Base-by-base conservation (phyloP, 495 filamentous ascomycete genomes). In the Gamarada debralockiae region DNA sequence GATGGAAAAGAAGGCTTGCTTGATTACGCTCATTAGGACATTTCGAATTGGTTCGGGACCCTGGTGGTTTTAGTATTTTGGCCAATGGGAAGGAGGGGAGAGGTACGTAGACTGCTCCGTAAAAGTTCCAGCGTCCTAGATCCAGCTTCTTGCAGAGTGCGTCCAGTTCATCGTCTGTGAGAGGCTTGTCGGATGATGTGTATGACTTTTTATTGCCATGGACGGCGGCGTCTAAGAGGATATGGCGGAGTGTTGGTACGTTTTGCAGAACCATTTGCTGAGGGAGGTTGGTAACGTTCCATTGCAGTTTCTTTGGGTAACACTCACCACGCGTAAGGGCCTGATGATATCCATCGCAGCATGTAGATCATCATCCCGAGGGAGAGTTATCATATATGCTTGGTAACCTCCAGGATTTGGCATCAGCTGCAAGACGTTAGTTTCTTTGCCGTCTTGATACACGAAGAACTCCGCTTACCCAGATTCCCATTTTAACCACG, bases 401-500 rank as follows among this genome's bases (percentile, higher is more conserved):
- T 80, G 76, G 57, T 78, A 70, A 0, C 64, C 70, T 0, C 69
- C 69, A 17, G 72, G 70, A 38, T 76, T 73, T 2, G 77, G 78
- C 77, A 81, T 79, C 17, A 73, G 55, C 33, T 70, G 64, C 2
- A 15, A 3, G 29, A 17, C 14, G 8, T 54, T 22, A 58, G 33
- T 14, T 7, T 7, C 29, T 34, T 34, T 7, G 14, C 29, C 29
- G 14, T 7, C 14, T 7, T 34, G 29, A 7, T 34, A 14, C 14
- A 7, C 29, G 14, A 7, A 34, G 29, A n/a, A n/a, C n/a, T n/a
- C n/a, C 14, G 14, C 43, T 37, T 9, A 73, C 51, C 69, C 73
- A 73, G 44, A 84, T 68, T 8, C 79, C 78, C 72, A 84, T 77
- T 63, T 83, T 81, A 1, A 69, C 74, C 2, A 83, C 77, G 42